A percentile compares a stretch with the other conserved stretches of the same genome.
Evolutionary conservation across 495 filamentous ascomycete species (phyloP).

Genomic region (Penicillium longicatenatum): DNA sequence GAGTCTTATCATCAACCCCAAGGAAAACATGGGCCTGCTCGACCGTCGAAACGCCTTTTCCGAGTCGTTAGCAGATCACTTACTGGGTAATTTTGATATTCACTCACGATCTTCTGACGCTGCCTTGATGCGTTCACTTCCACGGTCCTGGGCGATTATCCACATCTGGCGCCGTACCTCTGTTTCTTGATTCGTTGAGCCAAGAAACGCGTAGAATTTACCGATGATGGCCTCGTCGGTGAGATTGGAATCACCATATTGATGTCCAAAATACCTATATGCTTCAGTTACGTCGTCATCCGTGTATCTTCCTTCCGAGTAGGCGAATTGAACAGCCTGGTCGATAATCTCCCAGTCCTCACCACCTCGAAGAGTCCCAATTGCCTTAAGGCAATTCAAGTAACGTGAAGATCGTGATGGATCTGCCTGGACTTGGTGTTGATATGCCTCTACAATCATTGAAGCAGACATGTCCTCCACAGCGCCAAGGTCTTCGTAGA

Average conservation of each 20-base stretch:
- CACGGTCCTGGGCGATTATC: conserved; percentile 55
- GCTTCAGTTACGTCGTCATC: conserved; percentile 57
- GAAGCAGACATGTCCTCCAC: conserved; percentile 46
- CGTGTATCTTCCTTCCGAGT: conserved; percentile 46
- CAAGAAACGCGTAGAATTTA: conserved; percentile 55
- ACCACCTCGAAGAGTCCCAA: conserved; percentile 36
- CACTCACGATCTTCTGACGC: conserved; percentile 56
- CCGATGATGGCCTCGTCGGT: conserved; percentile 60
- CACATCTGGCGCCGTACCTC: conserved; percentile 55
- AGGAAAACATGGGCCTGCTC: conserved; percentile 63
- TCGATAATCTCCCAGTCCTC: conserved; percentile 39
- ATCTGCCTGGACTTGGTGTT: conserved; percentile 42
- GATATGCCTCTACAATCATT: conserved; percentile 40
- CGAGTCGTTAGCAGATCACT: conserved; percentile 10
- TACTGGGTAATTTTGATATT: neutral
- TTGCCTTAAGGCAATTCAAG: conserved; percentile 38
- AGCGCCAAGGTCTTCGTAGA: conserved; percentile 46
- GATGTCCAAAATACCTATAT: conserved; percentile 55
- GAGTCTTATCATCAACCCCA: conserved; percentile 49
- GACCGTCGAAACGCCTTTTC: conserved; percentile 55
- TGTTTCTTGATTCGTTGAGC: conserved; percentile 47
- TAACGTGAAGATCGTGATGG: conserved; percentile 32
- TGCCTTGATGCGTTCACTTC: conserved; percentile 55
- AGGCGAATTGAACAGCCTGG: conserved; percentile 40
- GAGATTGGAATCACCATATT: conserved; percentile 34